phyloP scores from a whole-genome alignment of 1,284 basidiomycete genomes.

The Megacollybia platyphylla region DNA sequence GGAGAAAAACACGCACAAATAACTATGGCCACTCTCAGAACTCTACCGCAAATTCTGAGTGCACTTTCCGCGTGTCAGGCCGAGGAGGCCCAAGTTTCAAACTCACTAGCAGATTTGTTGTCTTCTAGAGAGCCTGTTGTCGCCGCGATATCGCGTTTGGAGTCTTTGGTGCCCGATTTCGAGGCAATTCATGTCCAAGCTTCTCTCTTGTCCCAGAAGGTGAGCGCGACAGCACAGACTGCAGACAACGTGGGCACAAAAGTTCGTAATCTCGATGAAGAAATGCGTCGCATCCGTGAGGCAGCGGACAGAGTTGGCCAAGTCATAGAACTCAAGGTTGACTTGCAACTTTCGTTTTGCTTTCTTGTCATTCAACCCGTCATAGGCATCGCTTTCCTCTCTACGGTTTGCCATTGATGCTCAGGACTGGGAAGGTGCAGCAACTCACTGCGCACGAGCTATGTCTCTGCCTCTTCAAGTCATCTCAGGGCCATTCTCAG shows the following conservation, averaged over 20 bases:
- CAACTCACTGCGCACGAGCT: conserved; percentile 80
- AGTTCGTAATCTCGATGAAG: conserved; percentile 80
- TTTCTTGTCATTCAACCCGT: conserved; percentile 2
- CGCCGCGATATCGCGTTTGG: conserved; percentile 50
- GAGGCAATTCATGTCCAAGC: conserved; percentile 55
- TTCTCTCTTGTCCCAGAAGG: conserved; percentile 37
- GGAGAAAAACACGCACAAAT: not conserved
- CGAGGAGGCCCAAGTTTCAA: conserved; percentile 68
- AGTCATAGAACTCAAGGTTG: conserved; percentile 84
- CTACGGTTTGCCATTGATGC: conserved; percentile 70
- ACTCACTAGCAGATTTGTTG: conserved; percentile 64
- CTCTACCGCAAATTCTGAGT: conserved; percentile 54
- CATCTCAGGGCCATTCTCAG: conserved; percentile 77
- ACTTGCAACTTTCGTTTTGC: not conserved
- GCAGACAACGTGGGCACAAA: conserved; percentile 85
- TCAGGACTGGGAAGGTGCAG: conserved; percentile 92
- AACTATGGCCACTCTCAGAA: conserved; percentile 29
- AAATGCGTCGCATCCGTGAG: conserved; percentile 79
- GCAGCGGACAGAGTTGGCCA: conserved; percentile 77
- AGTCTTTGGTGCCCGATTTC: conserved; percentile 51
- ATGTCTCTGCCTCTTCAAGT: conserved; percentile 76
- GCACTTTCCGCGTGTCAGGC: conserved; percentile 66
- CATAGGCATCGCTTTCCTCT: conserved; percentile 66
- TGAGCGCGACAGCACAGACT: conserved; percentile 64
- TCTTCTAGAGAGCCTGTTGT: conserved; percentile 58